phyloP scores from a whole-genome alignment of 2,329 filamentous ascomycete species.

The Aspergillus uvarum region DNA sequence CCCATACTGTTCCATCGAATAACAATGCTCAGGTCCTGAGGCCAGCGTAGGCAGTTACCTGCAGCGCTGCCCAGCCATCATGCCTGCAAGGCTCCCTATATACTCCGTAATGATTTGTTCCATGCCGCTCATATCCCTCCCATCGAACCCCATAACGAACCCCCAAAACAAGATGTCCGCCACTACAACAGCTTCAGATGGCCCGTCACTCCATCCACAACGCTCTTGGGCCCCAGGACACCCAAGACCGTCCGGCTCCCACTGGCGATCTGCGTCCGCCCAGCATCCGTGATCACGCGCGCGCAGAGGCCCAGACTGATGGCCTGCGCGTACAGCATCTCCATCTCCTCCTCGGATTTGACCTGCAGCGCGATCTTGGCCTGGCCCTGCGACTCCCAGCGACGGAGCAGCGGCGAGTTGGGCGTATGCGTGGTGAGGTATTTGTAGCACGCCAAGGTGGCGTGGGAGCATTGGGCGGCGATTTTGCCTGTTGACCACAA shows the following conservation, averaged over 20 bases:
- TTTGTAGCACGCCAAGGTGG: slow-evolving; percentile 98
- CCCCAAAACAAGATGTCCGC: too few species aligned
- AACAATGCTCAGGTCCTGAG: too few species aligned
- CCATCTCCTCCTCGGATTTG: slow-evolving; percentile 76
- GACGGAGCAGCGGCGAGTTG: slow-evolving; percentile 63
- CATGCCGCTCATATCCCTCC: not conserved
- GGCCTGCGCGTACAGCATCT: slow-evolving; percentile 77
- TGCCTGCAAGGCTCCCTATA: too few species aligned
- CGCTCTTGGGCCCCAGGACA: slow-evolving; percentile 75
- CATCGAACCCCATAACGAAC: not conserved
- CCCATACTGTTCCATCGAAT: too few species aligned
- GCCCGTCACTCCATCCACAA: slow-evolving; percentile 83
- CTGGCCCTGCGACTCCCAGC: slow-evolving; percentile 85
- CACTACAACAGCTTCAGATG: slow-evolving; percentile 75
- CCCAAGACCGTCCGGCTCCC: slow-evolving; percentile 92
- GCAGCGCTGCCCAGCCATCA: too few species aligned
- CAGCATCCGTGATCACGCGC: slow-evolving; percentile 91
- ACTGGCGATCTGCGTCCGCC: slow-evolving; percentile 90
- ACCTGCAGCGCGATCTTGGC: slow-evolving; percentile 91
- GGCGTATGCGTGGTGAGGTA: slow-evolving; percentile 61
- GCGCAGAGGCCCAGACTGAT: slow-evolving; percentile 81
- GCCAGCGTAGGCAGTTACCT: too few species aligned
- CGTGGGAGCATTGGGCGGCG: slow-evolving; percentile 90
- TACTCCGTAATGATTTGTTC: not conserved
- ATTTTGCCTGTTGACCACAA: slow-evolving; percentile 73